These are phyloP conservation scores for Russula earlei DNA, from an alignment of 768 basidiomycete species.

Conservation along the genomic window DNA sequence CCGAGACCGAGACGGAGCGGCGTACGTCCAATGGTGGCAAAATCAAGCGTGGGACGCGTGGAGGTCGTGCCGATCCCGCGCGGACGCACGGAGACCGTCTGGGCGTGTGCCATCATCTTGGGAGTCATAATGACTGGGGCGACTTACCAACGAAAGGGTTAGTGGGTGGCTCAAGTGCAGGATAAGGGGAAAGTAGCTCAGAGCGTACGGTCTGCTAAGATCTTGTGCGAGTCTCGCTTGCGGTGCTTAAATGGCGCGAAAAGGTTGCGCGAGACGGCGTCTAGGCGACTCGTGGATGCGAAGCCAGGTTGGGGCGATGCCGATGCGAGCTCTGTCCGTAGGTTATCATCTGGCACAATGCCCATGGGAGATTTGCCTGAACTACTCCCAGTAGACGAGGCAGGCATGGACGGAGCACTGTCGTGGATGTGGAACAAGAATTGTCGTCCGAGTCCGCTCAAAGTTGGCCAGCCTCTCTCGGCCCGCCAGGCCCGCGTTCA, in stretches of 20 bases:
- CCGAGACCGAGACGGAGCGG: conserved; percentile 60
- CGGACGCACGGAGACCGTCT: conserved; percentile 52
- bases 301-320: conserved; percentile 18
- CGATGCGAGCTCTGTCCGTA: conserved; percentile 9
- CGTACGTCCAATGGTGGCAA: conserved; percentile 71
- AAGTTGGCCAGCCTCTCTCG: neutral
- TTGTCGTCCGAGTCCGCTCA: neutral
- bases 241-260: conserved; percentile 55
- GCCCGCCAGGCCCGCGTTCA: neutral
- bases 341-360: conserved; percentile 33
- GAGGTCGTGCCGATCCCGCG: conserved; percentile 28
- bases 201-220: conserved; percentile 64
- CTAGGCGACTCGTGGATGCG: conserved; percentile 35
- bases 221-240: conserved; percentile 60
- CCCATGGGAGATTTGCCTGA: conserved; percentile 30
- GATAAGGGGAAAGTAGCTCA: conserved; percentile 4
- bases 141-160: conserved; percentile 34
- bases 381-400: conserved; percentile 20
- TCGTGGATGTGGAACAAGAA: neutral
- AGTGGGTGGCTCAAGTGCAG: neutral
- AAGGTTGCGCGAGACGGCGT: conserved; percentile 59
- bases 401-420: conserved; percentile 19
- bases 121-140: conserved; percentile 89
- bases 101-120: conserved; percentile 61
- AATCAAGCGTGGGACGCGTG: conserved; percentile 43